phyloP scores from a whole-genome alignment of 1,139 yeast species.

The Magnusiomyces suaveolens region DNA sequence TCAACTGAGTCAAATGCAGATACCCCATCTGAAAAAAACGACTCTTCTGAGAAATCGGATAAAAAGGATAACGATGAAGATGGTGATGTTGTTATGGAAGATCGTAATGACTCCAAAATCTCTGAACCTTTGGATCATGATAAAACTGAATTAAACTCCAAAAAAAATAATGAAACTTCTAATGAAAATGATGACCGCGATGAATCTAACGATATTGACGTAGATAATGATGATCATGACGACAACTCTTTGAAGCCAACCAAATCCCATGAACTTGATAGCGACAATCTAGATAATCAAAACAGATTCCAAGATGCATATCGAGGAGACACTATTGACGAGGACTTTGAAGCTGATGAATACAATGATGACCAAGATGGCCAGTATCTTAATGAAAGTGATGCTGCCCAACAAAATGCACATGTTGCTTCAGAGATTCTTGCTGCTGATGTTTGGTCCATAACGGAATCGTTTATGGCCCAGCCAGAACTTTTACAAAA shows the following conservation, averaged over 20 bases:
- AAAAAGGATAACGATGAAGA: not conserved
- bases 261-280: slow-evolving; percentile 8
- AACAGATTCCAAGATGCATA: too few species aligned
- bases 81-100: slow-evolving; percentile 5
- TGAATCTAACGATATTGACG: too few species aligned
- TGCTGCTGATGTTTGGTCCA: slow-evolving; percentile 89
- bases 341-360: slow-evolving; percentile 15
- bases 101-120: slow-evolving; percentile 16
- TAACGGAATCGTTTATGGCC: slow-evolving; percentile 86
- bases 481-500: slow-evolving; percentile 52
- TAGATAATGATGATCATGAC: not conserved
- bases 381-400: slow-evolving; percentile 21
- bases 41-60: not conserved
- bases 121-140: not conserved
- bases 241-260: not conserved
- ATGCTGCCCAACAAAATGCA: slow-evolving; percentile 52
- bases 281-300: too few species aligned
- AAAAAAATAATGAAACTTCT: slow-evolving; percentile 7
- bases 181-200: slow-evolving; percentile 8
- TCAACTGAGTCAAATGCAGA: too few species aligned
- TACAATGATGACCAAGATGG: slow-evolving; percentile 22
- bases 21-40: not conserved
- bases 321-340: slow-evolving; percentile 6
- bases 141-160: not conserved
- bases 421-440: slow-evolving; percentile 85